phyloP scores from a whole-genome alignment of 345 rosid species.

The Salix exigua region DNA sequence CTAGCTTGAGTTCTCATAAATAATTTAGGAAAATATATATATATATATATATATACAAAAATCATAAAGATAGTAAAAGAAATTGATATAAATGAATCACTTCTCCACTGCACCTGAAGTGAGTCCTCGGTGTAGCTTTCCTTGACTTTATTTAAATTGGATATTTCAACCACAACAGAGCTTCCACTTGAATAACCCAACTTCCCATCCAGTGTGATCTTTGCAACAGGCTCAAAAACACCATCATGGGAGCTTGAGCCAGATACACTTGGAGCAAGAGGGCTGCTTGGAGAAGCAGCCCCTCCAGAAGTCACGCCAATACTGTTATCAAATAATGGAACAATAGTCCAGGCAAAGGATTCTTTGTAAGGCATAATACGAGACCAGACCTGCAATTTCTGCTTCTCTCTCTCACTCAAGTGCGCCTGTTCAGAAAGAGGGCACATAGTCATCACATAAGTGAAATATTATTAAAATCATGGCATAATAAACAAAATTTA shows the following conservation, averaged over 20 bases:
- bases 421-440: constrained; percentile 54
- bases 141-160: constrained; percentile 91
- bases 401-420: constrained; percentile 92
- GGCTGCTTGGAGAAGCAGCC: constrained; percentile 96
- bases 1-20: not conserved
- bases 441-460: constrained; percentile 3
- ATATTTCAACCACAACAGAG: constrained; percentile 85
- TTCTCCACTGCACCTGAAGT: constrained; percentile 62
- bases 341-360: constrained; percentile 96
- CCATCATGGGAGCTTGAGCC: constrained; percentile 85
- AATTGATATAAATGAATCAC: not conserved
- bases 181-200: constrained; percentile 75
- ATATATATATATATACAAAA: not conserved
- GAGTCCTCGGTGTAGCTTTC: constrained; percentile 94
- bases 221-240: constrained; percentile 68
- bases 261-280: constrained; percentile 83
- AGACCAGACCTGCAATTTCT: constrained; percentile 97
- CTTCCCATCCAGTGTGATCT: constrained; percentile 86
- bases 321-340: constrained; percentile 92
- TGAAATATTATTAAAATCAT: not conserved
- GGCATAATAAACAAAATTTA: too few relatives aligned
- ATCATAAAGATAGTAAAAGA: not conserved
- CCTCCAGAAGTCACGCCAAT: constrained; percentile 69
- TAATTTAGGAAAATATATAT: not conserved
- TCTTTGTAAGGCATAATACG: constrained; percentile 96